Evolutionary conservation across 1,139 yeast genomes (phyloP), one percentile per base, ranked within the genome.

Genomic region (Geotrichum klebahnii): DNA sequence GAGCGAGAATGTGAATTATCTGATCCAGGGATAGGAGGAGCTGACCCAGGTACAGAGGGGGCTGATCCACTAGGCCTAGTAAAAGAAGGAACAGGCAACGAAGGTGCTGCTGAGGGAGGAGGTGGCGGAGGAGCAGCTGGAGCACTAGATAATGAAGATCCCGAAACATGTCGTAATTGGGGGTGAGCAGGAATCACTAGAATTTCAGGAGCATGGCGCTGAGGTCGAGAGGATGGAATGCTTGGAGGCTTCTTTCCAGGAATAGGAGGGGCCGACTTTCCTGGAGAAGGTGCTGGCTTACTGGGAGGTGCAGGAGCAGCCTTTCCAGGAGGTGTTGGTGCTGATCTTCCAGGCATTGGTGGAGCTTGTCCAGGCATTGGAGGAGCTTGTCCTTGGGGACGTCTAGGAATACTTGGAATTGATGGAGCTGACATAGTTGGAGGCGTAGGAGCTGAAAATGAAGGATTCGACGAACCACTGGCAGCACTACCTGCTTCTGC

Each of bases 381-480:
- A n/a, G 61, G 56, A 14, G 67, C 57, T 3, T 67, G 63, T 10
- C 62, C 59, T 9, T 53, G 50, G 17, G 42, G 46, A 26, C 47
- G 49, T 35, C 41, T 42, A 16, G 55, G 43, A 5, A 58, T 50
- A 44, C 37, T 46, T 34, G 45, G 63, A 31, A 46, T 52, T 23
- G 59, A 50, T 19, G 66, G 66, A 2, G 62, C 57, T 0, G 75
- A 67, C n/a, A 69, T 61, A 28, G 51, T 20, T 6, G 55, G 33
- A 16, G 52, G 34, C 6, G 46, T 59, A 17, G 49, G 36, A 5
- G 44, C 36, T 5, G 44, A 23, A 20, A n/a, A 5, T 12, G 28
- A 56, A 1, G 78, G 73, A 2, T n/a, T n/a, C n/a, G 76, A 72
- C 3, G 70, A 19, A 26, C 51, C 44, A 29, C 47, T 39, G 34